A percentile compares a stretch with the other conserved stretches of the same genome.
These are phyloP conservation scores for Carex cristatella DNA, from an alignment of 176 grass and related monocot genomes.

Conservation along the genomic window DNA sequence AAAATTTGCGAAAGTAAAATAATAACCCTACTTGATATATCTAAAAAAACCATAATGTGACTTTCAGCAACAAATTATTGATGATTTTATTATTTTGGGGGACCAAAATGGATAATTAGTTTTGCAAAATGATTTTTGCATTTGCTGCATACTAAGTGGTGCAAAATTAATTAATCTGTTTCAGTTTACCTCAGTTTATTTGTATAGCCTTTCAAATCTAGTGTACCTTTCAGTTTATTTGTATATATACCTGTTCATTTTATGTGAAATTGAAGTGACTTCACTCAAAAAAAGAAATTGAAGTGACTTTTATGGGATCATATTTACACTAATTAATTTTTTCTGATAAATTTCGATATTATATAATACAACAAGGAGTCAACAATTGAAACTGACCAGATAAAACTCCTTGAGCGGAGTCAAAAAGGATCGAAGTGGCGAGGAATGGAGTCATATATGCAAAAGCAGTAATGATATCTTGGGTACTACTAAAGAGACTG, in stretches of 20 bases:
- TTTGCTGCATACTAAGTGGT: not conserved
- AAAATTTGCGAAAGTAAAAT: not conserved
- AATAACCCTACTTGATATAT: not conserved
- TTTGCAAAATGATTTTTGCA: not conserved
- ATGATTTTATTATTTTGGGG: not conserved
- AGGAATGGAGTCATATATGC: constrained; percentile 55
- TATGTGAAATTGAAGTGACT: not conserved
- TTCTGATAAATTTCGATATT: not conserved
- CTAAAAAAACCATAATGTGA: not conserved
- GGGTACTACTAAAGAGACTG: constrained; percentile 55
- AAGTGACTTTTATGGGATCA: not conserved
- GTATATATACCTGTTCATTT: not conserved
- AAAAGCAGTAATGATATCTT: constrained; percentile 45
- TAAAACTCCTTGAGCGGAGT: constrained; percentile 73
- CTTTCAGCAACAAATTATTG: not conserved
- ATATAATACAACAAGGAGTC: not conserved
- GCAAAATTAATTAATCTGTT: not conserved
- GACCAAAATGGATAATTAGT: not conserved
- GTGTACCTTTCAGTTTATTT: not conserved
- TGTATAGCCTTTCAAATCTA: not conserved
- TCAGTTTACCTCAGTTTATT: not conserved
- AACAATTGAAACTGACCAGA: constrained; percentile 28
- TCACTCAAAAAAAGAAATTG: not conserved
- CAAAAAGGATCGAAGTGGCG: constrained; percentile 58
- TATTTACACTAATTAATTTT: not conserved